Conservation (phyloP, 2,329 filamentous ascomycete genomes). For the Zymoseptoria brevis region DNA sequence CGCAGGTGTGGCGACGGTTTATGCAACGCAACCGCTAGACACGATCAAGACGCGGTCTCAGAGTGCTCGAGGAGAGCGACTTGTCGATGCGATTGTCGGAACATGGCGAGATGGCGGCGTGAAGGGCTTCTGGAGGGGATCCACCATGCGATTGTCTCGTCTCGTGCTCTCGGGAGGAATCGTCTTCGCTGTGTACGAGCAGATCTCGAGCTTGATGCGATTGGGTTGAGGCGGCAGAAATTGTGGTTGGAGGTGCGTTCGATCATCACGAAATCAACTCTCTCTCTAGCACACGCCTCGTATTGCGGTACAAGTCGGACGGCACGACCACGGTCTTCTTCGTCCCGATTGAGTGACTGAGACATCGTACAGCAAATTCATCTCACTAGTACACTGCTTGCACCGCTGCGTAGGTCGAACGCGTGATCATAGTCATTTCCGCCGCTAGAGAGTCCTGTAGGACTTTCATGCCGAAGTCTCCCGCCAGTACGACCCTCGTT, state of each 20-base stretch:
- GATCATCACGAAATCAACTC: too few relatives aligned
- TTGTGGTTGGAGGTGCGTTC: not conserved
- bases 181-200: slow-evolving; percentile 29
- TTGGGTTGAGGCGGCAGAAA: not conserved
- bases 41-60: slow-evolving; percentile 37
- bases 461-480: too few relatives aligned
- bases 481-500: too few relatives aligned
- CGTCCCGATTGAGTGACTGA: too few relatives aligned
- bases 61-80: slow-evolving; percentile 23
- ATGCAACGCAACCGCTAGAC: slow-evolving; percentile 39
- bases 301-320: too few relatives aligned
- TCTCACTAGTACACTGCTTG: too few relatives aligned
- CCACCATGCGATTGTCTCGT: slow-evolving; percentile 25
- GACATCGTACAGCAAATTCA: too few relatives aligned
- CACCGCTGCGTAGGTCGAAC: too few relatives aligned
- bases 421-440: too few relatives aligned
- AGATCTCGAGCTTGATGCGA: slow-evolving; percentile 15
- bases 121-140: slow-evolving; percentile 27
- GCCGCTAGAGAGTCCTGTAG: too few relatives aligned
- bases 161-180: slow-evolving; percentile 28
- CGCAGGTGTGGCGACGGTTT: slow-evolving; percentile 31
- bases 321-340: too few relatives aligned
- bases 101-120: slow-evolving; percentile 22
- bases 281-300: too few relatives aligned
- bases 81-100: slow-evolving; percentile 20